phyloP scores from a whole-genome alignment of 495 filamentous ascomycete genomes.

The Talaromyces nanjingensis region DNA sequence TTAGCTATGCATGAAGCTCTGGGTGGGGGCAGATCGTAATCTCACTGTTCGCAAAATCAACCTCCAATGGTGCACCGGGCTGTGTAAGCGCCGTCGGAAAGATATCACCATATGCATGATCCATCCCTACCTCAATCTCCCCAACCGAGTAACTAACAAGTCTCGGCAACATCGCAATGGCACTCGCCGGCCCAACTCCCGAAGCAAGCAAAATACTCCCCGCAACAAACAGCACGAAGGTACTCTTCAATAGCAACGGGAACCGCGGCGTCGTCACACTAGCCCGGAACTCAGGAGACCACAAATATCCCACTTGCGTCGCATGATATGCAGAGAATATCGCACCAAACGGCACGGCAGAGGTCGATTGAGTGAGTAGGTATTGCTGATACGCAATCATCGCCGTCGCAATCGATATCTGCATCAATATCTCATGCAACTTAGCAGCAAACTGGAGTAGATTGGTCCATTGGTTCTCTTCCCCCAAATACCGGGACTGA shows the following conservation, averaged over 20 bases:
- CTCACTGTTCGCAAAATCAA: not conserved
- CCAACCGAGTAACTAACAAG: not conserved
- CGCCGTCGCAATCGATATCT: not conserved
- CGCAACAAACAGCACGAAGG: not conserved
- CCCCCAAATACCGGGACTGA: not conserved
- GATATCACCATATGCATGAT: not conserved
- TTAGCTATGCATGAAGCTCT: not conserved
- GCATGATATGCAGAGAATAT: slow-evolving; percentile 3
- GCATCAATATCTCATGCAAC: slow-evolving; percentile 6
- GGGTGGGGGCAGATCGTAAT: no score
- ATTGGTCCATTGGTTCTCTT: slow-evolving; percentile 1
- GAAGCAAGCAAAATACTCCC: slow-evolving; percentile 6
- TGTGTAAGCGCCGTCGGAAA: slow-evolving; percentile 2
- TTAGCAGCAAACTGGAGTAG: slow-evolving; percentile 1
- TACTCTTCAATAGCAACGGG: not conserved
- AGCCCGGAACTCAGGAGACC: slow-evolving; percentile 3
- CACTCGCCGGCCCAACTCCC: slow-evolving; percentile 1
- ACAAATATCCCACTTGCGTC: slow-evolving; percentile 3
- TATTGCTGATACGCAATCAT: slow-evolving; percentile 7
- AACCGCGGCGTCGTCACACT: not conserved
- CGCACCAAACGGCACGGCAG: not conserved
- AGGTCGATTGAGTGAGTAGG: not conserved
- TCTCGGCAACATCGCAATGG: slow-evolving; percentile 7
- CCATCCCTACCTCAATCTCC: not conserved
- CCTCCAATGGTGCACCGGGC: not conserved